Base-by-base conservation (phyloP, 78 protist genomes). In the slime mould (Dictyostelium discoideum) region DNA sequence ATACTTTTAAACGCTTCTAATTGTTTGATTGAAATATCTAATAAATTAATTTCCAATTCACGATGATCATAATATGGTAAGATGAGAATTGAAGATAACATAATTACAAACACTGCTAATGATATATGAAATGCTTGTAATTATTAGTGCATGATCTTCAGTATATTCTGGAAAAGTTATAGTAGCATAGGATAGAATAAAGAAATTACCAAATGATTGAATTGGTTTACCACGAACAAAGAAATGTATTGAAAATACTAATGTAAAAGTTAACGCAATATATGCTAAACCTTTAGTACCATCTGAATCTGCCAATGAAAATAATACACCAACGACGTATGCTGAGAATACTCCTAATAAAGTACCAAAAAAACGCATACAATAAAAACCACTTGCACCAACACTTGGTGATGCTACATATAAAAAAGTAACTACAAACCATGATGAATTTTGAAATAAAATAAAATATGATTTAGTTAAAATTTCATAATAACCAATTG, bases 141-240 rank as follows among this genome's bases (percentile, higher is more conserved):
- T 87, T n/a, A 87, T 79, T 20, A 32, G n/a, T 1, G 86, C 42
- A 8, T 32, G 40, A 24, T 54, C 67, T 39, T 40, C 63, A 1
- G 46, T 72, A 20, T 78, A 87, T 50, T 78, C 85, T n/a, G 86
- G 86, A 26, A 79, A 79, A 0, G 93, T 54, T 5, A 87, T 22
- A 63, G 93, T 87, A 0, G 84, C 60, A 87, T 87, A 87, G 3
- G 93, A 54, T 24, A 87, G 86, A 6, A 57, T 77, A 29, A 87
- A 79, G 81, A 87, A 87, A 63, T 87, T 87, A 77, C 82, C 44
- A 40, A 57, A 57, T 4, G 32, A 54, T 16, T 87, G 76, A 42
- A 87, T 48, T 13, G 83, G 85, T 46, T 87, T 87, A 50, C 78
- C 39, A 11, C 72, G 63, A 1, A 57, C 32, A 42, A 87, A 79